Evolutionary conservation across 2,329 filamentous ascomycete genomes (phyloP).

Genomic region (Colletotrichum brevisporum): DNA sequence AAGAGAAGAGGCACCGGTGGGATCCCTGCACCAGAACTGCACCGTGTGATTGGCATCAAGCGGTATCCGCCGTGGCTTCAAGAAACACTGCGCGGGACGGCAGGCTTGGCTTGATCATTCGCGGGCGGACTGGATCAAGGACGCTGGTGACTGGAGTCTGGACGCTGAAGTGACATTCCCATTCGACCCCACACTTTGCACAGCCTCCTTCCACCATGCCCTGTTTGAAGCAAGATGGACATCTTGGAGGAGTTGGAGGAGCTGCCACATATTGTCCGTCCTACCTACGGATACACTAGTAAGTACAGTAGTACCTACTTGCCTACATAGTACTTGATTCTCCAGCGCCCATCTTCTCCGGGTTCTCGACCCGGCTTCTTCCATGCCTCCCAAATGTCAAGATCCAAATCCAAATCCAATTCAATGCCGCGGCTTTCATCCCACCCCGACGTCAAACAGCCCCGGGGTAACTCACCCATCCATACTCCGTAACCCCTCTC

Average conservation of each 20-base stretch:
- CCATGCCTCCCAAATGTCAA: slow-evolving; percentile 7
- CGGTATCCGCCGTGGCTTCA: slow-evolving; percentile 31
- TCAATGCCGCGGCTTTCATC: slow-evolving; percentile 8
- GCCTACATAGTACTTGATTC: too few species aligned
- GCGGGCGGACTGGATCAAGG: slow-evolving; percentile 30
- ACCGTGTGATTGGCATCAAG: slow-evolving; percentile 18
- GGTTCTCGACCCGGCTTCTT: slow-evolving; percentile 34
- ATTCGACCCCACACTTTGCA: slow-evolving; percentile 42
- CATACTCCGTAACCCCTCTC: neutral
- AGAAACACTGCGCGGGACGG: slow-evolving; percentile 34
- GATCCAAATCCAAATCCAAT: slow-evolving; percentile 3
- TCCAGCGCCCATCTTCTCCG: slow-evolving; percentile 38
- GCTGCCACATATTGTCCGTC: slow-evolving; percentile 16
- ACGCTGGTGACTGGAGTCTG: too few species aligned
- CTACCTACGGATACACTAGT: too few species aligned
- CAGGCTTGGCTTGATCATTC: slow-evolving; percentile 34
- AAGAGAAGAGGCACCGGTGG: neutral
- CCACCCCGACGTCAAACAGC: slow-evolving; percentile 4
- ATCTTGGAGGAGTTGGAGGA: slow-evolving; percentile 30
- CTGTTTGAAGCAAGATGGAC: slow-evolving; percentile 41
- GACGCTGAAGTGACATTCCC: slow-evolving; percentile 27
- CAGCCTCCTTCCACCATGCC: slow-evolving; percentile 41
- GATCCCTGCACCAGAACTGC: slow-evolving; percentile 13
- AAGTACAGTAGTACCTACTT: too few species aligned
- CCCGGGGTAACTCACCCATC: neutral